Evolutionary conservation across 768 basidiomycete species (phyloP).

Genomic region (Tulasnella calospora): DNA sequence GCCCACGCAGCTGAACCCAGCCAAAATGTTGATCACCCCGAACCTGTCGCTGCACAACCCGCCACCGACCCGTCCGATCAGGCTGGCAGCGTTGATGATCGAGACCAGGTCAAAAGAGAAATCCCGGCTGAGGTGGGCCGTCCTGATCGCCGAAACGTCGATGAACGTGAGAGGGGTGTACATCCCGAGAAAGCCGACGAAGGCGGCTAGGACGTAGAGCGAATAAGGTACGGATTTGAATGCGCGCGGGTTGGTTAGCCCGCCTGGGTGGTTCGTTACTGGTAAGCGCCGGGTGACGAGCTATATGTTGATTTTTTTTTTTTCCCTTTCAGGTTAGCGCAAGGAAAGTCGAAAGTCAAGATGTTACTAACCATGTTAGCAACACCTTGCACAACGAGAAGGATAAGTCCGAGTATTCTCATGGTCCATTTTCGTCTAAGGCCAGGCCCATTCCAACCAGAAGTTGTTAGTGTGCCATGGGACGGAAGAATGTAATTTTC

Average conservation of each 20-base stretch:
- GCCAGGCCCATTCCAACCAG: too few relatives aligned
- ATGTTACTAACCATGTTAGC: conserved; percentile 40
- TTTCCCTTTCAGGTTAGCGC: too few relatives aligned
- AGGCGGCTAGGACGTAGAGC: conserved; percentile 54
- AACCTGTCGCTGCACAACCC: conserved; percentile 33
- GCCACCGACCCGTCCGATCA: conserved; percentile 33
- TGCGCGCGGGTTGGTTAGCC: conserved; percentile 51
- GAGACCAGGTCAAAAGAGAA: conserved; percentile 31
- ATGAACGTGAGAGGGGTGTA: conserved; percentile 31
- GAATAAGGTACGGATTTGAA: conserved; percentile 53
- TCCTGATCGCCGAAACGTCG: conserved; percentile 20
- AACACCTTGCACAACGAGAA: conserved; percentile 48
- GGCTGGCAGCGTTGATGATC: conserved; percentile 33
- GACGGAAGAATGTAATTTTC: not conserved
- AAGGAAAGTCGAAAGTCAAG: not conserved
- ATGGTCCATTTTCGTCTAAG: conserved; percentile 73
- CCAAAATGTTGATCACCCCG: conserved; percentile 65
- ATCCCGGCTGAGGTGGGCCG: conserved; percentile 14
- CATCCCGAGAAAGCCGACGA: conserved; percentile 54
- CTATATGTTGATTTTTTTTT: not conserved
- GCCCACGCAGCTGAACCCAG: conserved; percentile 54
- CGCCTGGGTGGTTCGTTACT: conserved; percentile 49
- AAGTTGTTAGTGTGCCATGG: too few relatives aligned
- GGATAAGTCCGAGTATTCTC: conserved; percentile 61
- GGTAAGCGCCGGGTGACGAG: conserved; percentile 48